A percentile compares a stretch with the other conserved stretches of the same genome.
These are phyloP conservation scores for Rhizopus stolonifer DNA, from an alignment of 371 early-diverging fungal genomes.

Conservation along the genomic window DNA sequence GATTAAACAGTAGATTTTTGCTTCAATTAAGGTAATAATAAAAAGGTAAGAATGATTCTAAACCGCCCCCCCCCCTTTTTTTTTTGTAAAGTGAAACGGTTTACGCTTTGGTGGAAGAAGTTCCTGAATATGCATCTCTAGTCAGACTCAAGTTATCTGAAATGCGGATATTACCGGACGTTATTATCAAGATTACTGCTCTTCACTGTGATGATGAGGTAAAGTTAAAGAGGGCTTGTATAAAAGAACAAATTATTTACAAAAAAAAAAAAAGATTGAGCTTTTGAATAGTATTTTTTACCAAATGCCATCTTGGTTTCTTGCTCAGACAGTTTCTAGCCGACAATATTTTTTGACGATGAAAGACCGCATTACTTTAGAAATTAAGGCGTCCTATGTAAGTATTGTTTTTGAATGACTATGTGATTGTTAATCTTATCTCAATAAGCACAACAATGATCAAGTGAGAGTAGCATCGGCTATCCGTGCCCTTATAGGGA, in stretches of 20 bases:
- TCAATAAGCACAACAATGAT: not conserved
- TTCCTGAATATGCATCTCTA: constrained; percentile 27
- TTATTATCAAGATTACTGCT: constrained; percentile 38
- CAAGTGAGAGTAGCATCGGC: constrained; percentile 25
- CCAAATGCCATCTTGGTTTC: constrained; percentile 37
- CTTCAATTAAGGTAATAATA: constrained; percentile 30
- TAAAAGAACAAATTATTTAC: not conserved
- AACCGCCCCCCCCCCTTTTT: too few species aligned
- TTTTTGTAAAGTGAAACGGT: constrained; percentile 50
- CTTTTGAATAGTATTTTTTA: constrained; percentile 41
- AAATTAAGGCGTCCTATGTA: constrained; percentile 10
- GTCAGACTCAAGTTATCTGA: constrained; percentile 34
- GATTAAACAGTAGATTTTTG: constrained; percentile 20
- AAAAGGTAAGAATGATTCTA: not conserved
- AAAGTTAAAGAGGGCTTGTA: not conserved
- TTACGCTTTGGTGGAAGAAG: constrained; percentile 27
- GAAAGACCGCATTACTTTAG: constrained; percentile 29
- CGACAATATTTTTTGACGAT: constrained; percentile 32
- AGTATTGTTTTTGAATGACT: not conserved
- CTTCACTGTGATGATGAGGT: constrained; percentile 34
- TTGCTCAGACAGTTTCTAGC: constrained; percentile 35
- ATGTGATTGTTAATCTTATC: not conserved
- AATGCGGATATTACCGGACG: constrained; percentile 38
- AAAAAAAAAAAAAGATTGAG: constrained; percentile 18
- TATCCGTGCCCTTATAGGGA: constrained; percentile 39